Base-by-base conservation (phyloP, 1,284 basidiomycete species). In the Apiotrichum gamsii region DNA sequence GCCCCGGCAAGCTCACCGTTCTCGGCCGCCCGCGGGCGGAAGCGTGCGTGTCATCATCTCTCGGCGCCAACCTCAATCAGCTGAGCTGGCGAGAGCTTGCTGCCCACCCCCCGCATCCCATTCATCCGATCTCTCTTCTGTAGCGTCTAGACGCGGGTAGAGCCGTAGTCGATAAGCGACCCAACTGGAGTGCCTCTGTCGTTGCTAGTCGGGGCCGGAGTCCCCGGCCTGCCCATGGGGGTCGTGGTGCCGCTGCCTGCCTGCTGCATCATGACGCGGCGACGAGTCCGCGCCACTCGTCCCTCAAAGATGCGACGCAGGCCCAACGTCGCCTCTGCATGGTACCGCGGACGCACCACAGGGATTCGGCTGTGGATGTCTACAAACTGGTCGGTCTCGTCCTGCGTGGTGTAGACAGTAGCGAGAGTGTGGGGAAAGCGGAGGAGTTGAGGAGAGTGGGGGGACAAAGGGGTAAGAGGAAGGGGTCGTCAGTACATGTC, bases 331-430 rank as follows among this genome's bases (percentile, higher is more conserved):
- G 42, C 43, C 25, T 36, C 38, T 9, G 51, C 21, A 3, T 41
- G 30, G 42, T 48, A 45, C 10, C 48, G 40, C 0, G 45, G 36
- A 3, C 48, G 47, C 16, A 54, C 32, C 11, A 52, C 35, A n/a
- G 39, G 51, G 11, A 52, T 51, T 43, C 54, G 43, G 58, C 62
- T 67, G 31, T 66, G 64, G 15, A 62, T 61, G 43, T 70, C 68
- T 24, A 70, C 51, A 36, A 62, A 70, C 35, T 64, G 62, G 51
- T 70, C 68, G 5, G 65, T 67, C 50, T 70, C 68, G 42, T 70
- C 68, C 67, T 70, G 47, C 25, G 11, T 11, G 25, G 24, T 4
- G 34, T 45, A 36, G 40, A 33, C 15, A 47, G 49, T 41, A 21
- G 2, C 1, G 20, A 36, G 20, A 31, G 18, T 6, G 10, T 8